phyloP scores from a whole-genome alignment of 257 asterid genomes.

The Knoxia roxburghii region DNA sequence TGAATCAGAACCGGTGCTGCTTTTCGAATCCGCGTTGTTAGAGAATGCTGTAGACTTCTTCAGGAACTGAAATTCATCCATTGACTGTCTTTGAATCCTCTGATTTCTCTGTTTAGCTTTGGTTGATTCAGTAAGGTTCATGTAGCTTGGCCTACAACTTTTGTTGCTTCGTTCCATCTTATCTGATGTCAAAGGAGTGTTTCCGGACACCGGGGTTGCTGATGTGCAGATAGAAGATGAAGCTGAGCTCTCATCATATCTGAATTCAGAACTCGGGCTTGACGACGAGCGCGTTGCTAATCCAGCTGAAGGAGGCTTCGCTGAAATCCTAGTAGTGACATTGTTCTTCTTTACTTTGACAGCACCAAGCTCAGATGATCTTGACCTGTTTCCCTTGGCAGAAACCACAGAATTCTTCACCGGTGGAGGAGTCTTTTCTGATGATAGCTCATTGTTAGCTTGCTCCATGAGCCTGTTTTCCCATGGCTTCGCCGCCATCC shows the following conservation, averaged over 20 bases:
- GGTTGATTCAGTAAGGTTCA: conserved; percentile 85
- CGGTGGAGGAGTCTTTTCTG: background rate
- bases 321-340: conserved; percentile 58
- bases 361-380: conserved; percentile 37
- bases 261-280: conserved; percentile 75
- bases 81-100: conserved; percentile 50
- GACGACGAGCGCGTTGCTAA: conserved; percentile 54
- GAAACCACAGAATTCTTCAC: conserved; percentile 20
- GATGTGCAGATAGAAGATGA: conserved; percentile 83
- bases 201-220: conserved; percentile 48
- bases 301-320: conserved; percentile 50
- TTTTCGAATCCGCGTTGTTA: conserved; percentile 45
- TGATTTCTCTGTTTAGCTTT: conserved; percentile 76
- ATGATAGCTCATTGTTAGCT: conserved; percentile 25
- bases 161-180: conserved; percentile 51
- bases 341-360: conserved; percentile 66
- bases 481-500: conserved; percentile 99
- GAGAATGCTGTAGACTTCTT: conserved; percentile 38
- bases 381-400: conserved; percentile 24
- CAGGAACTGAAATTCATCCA: conserved; percentile 81
- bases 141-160: conserved; percentile 61
- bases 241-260: conserved; percentile 65
- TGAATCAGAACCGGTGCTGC: conserved; percentile 40
- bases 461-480: conserved; percentile 81
- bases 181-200: conserved; percentile 41